A percentile compares a stretch with the other conserved stretches of the same genome.
Evolutionary conservation across 768 basidiomycete genomes (phyloP).

Genomic region (Naganishia vaughanmartiniae): DNA sequence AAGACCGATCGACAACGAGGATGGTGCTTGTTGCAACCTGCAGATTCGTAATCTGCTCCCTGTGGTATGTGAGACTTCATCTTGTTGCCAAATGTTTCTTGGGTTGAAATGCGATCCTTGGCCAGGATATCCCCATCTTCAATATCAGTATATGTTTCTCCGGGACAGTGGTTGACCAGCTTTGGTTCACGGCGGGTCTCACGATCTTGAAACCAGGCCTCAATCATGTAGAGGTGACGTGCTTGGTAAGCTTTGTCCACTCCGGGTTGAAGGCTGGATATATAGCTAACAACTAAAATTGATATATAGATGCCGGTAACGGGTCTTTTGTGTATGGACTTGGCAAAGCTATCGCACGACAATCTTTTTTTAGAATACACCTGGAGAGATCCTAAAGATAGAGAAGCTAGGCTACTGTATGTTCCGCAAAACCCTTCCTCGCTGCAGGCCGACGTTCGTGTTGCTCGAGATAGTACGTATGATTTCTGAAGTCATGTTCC

Average conservation of each 20-base stretch:
- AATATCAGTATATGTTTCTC: slow-evolving; percentile 63
- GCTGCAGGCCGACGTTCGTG: slow-evolving; percentile 61
- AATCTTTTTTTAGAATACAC: slow-evolving; percentile 33
- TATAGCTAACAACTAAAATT: neutral
- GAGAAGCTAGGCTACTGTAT: slow-evolving; percentile 55
- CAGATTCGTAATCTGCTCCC: slow-evolving; percentile 51
- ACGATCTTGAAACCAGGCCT: slow-evolving; percentile 61
- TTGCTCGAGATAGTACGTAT: slow-evolving; percentile 46
- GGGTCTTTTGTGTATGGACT: slow-evolving; percentile 59
- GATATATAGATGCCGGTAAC: slow-evolving; percentile 62
- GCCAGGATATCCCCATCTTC: slow-evolving; percentile 37
- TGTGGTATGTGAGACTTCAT: slow-evolving; percentile 67
- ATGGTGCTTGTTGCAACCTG: slow-evolving; percentile 65
- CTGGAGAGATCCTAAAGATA: slow-evolving; percentile 5
- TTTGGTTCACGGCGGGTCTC: slow-evolving; percentile 59
- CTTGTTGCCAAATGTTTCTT: slow-evolving; percentile 57
- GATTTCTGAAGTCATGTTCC: neutral
- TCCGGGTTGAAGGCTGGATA: neutral
- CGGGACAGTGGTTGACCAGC: slow-evolving; percentile 64
- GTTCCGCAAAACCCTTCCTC: slow-evolving; percentile 66
- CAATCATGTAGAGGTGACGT: slow-evolving; percentile 63
- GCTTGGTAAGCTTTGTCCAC: slow-evolving; percentile 61
- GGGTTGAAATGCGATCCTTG: neutral
- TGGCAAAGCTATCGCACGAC: slow-evolving; percentile 24
- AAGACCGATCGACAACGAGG: slow-evolving; percentile 60